phyloP scores from a whole-genome alignment of 83 land plant species.

The Picea engelmannii region DNA sequence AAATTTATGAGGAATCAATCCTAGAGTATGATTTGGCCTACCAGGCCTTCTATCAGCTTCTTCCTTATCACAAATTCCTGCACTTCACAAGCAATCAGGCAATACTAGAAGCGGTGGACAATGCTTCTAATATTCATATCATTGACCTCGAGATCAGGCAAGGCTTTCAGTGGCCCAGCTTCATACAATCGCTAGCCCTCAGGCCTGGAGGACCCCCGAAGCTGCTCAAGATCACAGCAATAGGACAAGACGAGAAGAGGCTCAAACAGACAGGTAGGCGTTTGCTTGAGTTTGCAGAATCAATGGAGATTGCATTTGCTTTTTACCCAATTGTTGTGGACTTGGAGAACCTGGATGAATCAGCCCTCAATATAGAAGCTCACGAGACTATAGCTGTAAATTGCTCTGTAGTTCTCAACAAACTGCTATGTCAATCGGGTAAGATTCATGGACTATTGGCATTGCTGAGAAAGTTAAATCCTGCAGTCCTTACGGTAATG shows the following conservation, averaged over 20 bases:
- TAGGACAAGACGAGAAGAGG: neutral
- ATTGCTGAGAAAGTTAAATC: constrained; percentile 14
- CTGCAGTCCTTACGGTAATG: constrained; percentile 15
- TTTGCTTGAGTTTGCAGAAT: constrained; percentile 9
- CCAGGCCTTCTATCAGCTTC: constrained; percentile 18
- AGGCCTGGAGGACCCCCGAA: constrained; percentile 19
- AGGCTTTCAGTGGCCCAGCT: constrained; percentile 25
- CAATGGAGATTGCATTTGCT: neutral
- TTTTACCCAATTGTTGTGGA: constrained; percentile 15
- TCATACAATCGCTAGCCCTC: constrained; percentile 18
- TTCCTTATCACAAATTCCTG: constrained; percentile 18
- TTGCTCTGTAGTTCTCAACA: constrained; percentile 11
- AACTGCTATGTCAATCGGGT: constrained; percentile 6
- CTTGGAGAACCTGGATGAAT: constrained; percentile 12
- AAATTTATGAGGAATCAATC: neutral
- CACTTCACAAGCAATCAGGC: constrained; percentile 29
- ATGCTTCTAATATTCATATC: constrained; percentile 12
- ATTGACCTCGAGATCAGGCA: constrained; percentile 19
- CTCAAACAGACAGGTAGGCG: constrained; percentile 18
- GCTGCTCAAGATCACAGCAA: constrained; percentile 16
- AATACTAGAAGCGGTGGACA: constrained; percentile 19
- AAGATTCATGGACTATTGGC: constrained; percentile 13
- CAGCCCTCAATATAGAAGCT: constrained; percentile 2
- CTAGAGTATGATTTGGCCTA: constrained; percentile 7
- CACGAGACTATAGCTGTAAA: constrained; percentile 19